Conservation (phyloP, 176 grass and related monocot species). For the Carex cristatella region DNA sequence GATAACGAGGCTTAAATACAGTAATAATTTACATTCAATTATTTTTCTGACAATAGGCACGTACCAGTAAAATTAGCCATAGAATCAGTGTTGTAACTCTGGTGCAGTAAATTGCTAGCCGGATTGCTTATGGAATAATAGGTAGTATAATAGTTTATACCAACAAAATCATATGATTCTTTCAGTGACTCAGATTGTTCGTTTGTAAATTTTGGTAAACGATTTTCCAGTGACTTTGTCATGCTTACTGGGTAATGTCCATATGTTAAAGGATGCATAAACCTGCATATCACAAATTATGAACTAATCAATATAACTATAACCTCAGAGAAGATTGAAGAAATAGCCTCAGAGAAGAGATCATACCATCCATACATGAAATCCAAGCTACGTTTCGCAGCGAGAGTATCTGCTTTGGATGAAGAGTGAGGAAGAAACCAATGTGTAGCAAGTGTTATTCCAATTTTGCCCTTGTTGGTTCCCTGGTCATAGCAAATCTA, state of each 20-base stretch:
- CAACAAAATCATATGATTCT: conserved; percentile 39
- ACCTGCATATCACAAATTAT: not conserved
- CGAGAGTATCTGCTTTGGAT: not conserved
- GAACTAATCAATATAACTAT: not conserved
- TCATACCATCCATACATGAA: conserved; percentile 30
- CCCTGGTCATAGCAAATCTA: not conserved
- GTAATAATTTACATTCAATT: not conserved
- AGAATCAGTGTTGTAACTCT: conserved; percentile 21
- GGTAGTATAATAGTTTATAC: conserved; percentile 38
- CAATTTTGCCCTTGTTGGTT: conserved; percentile 31
- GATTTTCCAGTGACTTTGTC: conserved; percentile 16
- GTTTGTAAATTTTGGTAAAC: conserved; percentile 31
- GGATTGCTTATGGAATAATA: conserved; percentile 21
- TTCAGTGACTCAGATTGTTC: conserved; percentile 32
- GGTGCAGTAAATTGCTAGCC: not conserved
- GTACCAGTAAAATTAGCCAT: conserved; percentile 1
- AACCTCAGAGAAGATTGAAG: not conserved
- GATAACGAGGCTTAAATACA: not conserved
- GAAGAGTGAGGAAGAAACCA: conserved; percentile 22
- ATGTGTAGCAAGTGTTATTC: conserved; percentile 22
- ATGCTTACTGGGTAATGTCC: conserved; percentile 32
- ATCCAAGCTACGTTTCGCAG: conserved; percentile 26
- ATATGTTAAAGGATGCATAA: conserved; percentile 26
- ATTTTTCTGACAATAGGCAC: not conserved
- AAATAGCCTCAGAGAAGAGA: not conserved